Evolutionary conservation across 2,329 filamentous ascomycete species (phyloP), one percentile per base, ranked within the genome.

Genomic region (Monascus ruber): DNA sequence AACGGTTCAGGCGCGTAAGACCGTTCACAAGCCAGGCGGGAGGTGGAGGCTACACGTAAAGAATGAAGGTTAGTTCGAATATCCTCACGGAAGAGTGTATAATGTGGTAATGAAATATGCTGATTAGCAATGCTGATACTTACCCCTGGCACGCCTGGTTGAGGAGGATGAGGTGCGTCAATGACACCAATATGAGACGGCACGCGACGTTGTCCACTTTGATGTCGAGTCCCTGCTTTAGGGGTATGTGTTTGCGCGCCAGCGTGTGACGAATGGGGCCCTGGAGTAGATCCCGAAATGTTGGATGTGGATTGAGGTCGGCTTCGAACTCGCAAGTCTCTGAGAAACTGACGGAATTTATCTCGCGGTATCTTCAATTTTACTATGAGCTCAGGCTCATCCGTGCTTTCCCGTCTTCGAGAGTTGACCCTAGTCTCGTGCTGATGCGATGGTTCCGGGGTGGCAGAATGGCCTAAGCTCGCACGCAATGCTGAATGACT

Each of bases 401-500:
- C 81, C 9, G 81, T 63, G 39, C 76, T 91, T 48, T 89, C 86
- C 47, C 77, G 74, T 48, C 75, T 69, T 47, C 77, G 69, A 5
- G 68, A 72, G 5, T 81, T 80, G 5, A 75, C 78, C 51, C 87
- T 72, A 1, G 82, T 76, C 59, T 94, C 86, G 51, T 84, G 77
- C 51, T 79, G 79, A 17, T 17, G 17, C 49, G 70, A 64, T 34
- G 71, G 74, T 59, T 96, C 91, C 3, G 91, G 91, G 0, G 91
- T 96, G 58, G 88, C 85, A 27, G 89, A 95, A 44, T 91, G 81
- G 36, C 80, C 79, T 36, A 85, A 58, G 40, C 73, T 66, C 47
- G 85, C 81, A 46, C 76, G 68, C 77, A 96, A 89, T 40, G 88
- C 83, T 47, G 86, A 85, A 56, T 89, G 84, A 4, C 89, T 89